Evolutionary conservation across 768 basidiomycete species (phyloP), one percentile per base, ranked within the genome.

Genomic region (Auricularia cornea): DNA sequence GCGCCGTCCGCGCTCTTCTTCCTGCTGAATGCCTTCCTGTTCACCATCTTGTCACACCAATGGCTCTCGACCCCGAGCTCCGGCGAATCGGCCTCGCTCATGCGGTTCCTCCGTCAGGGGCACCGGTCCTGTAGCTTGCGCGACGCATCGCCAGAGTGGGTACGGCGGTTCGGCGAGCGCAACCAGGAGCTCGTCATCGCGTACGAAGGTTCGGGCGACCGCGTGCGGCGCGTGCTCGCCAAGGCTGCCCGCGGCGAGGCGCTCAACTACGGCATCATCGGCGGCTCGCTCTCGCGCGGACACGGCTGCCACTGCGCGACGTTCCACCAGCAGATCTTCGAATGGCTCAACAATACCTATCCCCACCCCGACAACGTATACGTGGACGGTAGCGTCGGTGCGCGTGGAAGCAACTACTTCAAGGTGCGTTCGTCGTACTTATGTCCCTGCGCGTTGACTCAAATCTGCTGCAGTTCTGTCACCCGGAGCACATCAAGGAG

Each of bases 291-390:
- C 5, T 62, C 48, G 31, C 35, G 61, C 8, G 61, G 61, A 5
- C 61, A 62, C 48, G 61, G 61, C 30, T 62, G 61, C 61, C 48
- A 62, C 35, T 62, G 61, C 54, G 31, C 61, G 14, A 62, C 44
- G 28, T 62, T 54, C 48, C 61, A 62, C 54, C 30, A 31, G n/a
- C 61, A 54, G 14, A 62, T 62, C 16, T 62, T 62, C 20, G 48
- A 54, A 26, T 62, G 61, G 61, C 30, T 29, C 16, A 62, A 62
- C 35, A 41, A 30, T 16, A 62, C 61, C 12, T 62, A 33, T 16
- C 61, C 61, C n/a, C 61, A 62, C 30, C 28, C 44, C 23, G 61
- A 56, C 11, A 51, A 62, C 48, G 2, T 30, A 2, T 62, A 62
- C 16, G 30, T 33, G 11, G 61, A 62, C 54, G 61, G 61, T 8